Base-by-base conservation (phyloP, 1,139 yeast genomes). In the Entelexis sorbosivorans region DNA sequence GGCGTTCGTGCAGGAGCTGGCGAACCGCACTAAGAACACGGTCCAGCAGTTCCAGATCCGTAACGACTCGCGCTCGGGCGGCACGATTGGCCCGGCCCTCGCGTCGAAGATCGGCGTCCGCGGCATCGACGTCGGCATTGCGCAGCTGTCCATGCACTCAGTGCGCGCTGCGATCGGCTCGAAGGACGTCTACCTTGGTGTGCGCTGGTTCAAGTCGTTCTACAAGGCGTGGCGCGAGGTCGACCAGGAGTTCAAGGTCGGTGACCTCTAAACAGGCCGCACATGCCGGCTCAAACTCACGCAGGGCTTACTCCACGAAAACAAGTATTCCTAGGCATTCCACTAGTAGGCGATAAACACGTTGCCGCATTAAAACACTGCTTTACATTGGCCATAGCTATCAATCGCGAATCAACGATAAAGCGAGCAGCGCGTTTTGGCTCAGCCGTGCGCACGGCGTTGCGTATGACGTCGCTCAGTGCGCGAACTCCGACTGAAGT, bases 121-220 rank as follows among this genome's bases (percentile, higher is more conserved):
- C 63, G 85, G 96, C 5, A 72, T 88, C 57, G 98, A 89, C 64
- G 69, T 89, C 55, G 98, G 98, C 53, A 86, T 87, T 63, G 93
- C 96, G 2, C 95, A 88, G 65, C 72, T 89, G 61, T 82, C 95
- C 51, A 89, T 89, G 98, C 98, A 89, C 66, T 83, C 95, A 3
- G 84, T 88, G 56, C 79, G 97, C 64, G 97, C 93, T 64, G 86
- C 96, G 7, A 89, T 93, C 40, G 96, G 96, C n/a, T 71, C 89
- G 38, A 73, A 72, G 55, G 98, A 89, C 66, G 75, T 88, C 38
- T 78, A 74, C 56, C 74, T 76, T 50, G 82, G 88, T 55, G 76
- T 79, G 47, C 70, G 71, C 48, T 73, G 86, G 60, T 88, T 87
- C 68, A 76, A 73, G 62, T 74, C 79, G 9, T 91, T 76, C 65